Evolutionary conservation across 1,284 basidiomycete species (phyloP), one percentile per base, ranked within the genome.

Genomic region (Puccinia hordei): DNA sequence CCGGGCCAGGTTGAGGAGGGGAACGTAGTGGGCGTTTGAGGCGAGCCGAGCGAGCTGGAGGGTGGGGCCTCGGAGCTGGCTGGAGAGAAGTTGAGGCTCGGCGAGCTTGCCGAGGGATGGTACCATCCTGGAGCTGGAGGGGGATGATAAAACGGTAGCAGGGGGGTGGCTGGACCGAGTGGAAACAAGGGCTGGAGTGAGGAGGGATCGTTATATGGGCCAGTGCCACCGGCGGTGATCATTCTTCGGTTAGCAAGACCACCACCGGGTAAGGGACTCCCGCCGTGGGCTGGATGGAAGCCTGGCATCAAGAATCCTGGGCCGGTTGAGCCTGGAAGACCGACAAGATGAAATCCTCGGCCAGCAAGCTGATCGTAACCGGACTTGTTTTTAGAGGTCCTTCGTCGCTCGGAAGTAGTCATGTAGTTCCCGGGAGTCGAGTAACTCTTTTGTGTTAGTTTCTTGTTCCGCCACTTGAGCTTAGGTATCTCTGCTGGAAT

Each of bases 401-500:
- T 35, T 1, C 59, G 59, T 63, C 59, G 59, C 4, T 63, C 59
- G 17, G 59, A 38, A 17, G 33, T 33, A 5, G 33, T 12, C 59
- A 63, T 63, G 33, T 63, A 63, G 59, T 63, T 63, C 17, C 5
- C 33, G 3, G 59, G 59, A 19, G 59, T 38, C 59, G 59, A 63
- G 22, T 63, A 27, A n/a, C 59, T 38, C 22, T 38, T 63, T 13
- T 63, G 33, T 33, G 33, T 27, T 4, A 63, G 33, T 38, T 63
- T 63, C 59, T 63, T 63, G 22, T 12, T 63, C 17, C 59, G 59
- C 59, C 59, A 63, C 17, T 63, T 63, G 30, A 63, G 22, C 59
- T 38, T 63, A 0, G 15, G 33, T 1, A 17, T 8, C 4, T 9
- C 57, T 27, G 30, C 27, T 8, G 57, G 27, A 9, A n/a, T n/a